These are phyloP conservation scores for Leucoagaricus sp. DNA, from an alignment of 1,284 basidiomycete genomes.

Conservation along the genomic window DNA sequence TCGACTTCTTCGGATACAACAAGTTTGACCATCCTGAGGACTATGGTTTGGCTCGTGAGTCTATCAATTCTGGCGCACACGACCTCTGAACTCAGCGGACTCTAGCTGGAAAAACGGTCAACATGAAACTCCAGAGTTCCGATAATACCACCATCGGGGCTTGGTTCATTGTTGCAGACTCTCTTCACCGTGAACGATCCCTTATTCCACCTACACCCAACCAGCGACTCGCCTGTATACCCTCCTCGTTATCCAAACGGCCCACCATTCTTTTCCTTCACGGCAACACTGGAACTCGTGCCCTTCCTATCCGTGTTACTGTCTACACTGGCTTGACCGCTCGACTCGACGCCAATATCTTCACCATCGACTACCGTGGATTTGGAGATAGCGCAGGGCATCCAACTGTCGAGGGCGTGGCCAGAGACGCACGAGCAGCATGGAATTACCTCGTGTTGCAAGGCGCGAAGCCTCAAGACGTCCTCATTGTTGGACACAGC, in stretches of 20 bases:
- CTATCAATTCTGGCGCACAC: background rate
- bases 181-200: constrained; percentile 53
- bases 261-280: constrained; percentile 89
- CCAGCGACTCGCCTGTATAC: constrained; percentile 25
- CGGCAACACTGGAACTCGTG: constrained; percentile 84
- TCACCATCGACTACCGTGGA: constrained; percentile 87
- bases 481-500: constrained; percentile 80
- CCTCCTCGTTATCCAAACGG: constrained; percentile 50
- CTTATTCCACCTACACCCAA: constrained; percentile 20
- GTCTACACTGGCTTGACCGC: constrained; percentile 63
- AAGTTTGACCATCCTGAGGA: constrained; percentile 69
- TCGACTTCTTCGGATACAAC: constrained; percentile 60
- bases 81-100: background rate
- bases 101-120: constrained; percentile 78
- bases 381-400: constrained; percentile 84
- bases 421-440: constrained; percentile 76
- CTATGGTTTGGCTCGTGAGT: constrained; percentile 84
- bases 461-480: constrained; percentile 56
- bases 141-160: constrained; percentile 83
- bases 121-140: constrained; percentile 66
- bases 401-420: constrained; percentile 76
- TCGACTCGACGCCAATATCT: constrained; percentile 72
- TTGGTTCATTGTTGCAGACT: constrained; percentile 86
- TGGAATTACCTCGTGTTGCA: constrained; percentile 74
- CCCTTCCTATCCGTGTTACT: constrained; percentile 58